Conservation (phyloP, 306 rosid species). For the Corylus americana region DNA sequence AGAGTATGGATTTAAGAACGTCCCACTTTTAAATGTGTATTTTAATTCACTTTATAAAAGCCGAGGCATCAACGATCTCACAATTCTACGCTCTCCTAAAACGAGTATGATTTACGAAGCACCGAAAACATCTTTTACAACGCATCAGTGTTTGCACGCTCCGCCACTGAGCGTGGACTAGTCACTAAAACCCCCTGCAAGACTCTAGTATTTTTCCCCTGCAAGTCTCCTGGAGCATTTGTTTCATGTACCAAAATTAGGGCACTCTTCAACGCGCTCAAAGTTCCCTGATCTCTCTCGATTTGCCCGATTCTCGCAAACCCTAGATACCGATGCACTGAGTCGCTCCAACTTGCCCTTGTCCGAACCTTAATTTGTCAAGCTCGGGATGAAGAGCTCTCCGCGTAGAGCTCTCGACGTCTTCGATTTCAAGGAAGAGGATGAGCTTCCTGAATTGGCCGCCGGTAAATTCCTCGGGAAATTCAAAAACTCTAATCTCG, state of each 20-base stretch:
- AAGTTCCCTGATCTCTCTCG: background rate
- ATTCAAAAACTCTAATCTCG: conserved; percentile 43
- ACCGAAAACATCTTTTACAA: background rate
- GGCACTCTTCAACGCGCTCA: conserved; percentile 20
- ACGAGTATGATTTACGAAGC: background rate
- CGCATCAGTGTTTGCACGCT: background rate
- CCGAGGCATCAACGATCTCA: no score
- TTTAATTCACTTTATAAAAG: background rate
- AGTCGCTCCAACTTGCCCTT: conserved; percentile 20
- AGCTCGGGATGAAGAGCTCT: conserved; percentile 50
- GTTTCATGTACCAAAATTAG: conserved; percentile 1
- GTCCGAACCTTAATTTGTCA: conserved; percentile 13
- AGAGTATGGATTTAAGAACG: no score
- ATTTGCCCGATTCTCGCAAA: conserved; percentile 25
- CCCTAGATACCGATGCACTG: conserved; percentile 4
- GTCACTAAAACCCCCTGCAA: conserved; percentile 9
- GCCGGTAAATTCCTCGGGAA: conserved; percentile 27
- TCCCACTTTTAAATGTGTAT: no score
- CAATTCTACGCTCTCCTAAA: background rate
- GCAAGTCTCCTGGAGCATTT: background rate
- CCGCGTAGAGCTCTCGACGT: conserved; percentile 49
- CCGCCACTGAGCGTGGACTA: background rate
- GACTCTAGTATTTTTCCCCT: background rate
- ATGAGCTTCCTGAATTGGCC: conserved; percentile 38
- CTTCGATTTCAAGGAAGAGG: conserved; percentile 66